Evolutionary conservation across 371 early-diverging fungal species (phyloP).

Genomic region (Neoconidiobolus thromboides): DNA sequence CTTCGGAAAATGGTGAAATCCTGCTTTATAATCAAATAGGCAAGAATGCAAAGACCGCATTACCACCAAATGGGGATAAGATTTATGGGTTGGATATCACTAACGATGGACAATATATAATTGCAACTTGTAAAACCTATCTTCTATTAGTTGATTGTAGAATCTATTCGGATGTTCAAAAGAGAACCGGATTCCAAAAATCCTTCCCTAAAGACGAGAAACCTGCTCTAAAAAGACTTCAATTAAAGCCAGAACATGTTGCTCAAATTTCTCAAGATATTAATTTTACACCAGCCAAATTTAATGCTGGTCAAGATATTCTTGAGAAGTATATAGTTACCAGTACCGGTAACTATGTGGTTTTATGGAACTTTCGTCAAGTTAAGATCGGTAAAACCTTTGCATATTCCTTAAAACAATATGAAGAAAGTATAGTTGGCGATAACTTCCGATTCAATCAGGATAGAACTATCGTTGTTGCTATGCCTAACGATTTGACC

Average conservation of each 20-base stretch:
- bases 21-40: slow-evolving; percentile 62
- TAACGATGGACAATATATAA: slow-evolving; percentile 64
- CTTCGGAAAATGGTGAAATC: slow-evolving; percentile 74
- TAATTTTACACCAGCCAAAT: slow-evolving; percentile 78
- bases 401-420: slow-evolving; percentile 74
- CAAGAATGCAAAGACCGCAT: slow-evolving; percentile 66
- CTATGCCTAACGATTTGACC: slow-evolving; percentile 21
- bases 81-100: slow-evolving; percentile 79
- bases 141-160: slow-evolving; percentile 57
- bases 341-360: slow-evolving; percentile 77
- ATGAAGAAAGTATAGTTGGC: slow-evolving; percentile 58
- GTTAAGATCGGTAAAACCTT: slow-evolving; percentile 50
- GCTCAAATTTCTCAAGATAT: slow-evolving; percentile 51
- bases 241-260: slow-evolving; percentile 80
- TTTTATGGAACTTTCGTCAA: slow-evolving; percentile 83
- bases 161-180: slow-evolving; percentile 17
- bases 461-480: slow-evolving; percentile 50
- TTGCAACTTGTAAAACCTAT: slow-evolving; percentile 81
- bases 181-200: slow-evolving; percentile 35
- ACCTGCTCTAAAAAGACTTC: slow-evolving; percentile 57
- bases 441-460: slow-evolving; percentile 73
- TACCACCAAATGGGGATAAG: slow-evolving; percentile 79
- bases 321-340: slow-evolving; percentile 60
- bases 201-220: slow-evolving; percentile 36
- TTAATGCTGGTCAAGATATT: slow-evolving; percentile 56